Evolutionary conservation across 345 rosid species (phyloP), one percentile per base, ranked within the genome.

Genomic region (Linum lewisii): DNA sequence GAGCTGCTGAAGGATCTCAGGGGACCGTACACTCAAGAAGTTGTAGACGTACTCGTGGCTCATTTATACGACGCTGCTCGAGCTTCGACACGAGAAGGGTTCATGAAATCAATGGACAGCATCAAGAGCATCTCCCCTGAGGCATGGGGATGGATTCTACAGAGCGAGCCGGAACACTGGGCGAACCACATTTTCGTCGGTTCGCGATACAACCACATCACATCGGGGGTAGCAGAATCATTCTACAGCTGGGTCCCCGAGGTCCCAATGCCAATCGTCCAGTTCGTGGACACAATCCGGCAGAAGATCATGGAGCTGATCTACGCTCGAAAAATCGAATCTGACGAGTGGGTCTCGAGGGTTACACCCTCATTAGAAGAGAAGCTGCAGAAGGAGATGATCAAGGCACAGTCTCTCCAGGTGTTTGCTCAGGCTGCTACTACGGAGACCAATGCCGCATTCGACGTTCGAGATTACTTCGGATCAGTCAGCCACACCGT

Each of bases 201-300:
- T 44, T 60, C 65, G 20, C 60, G 69, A 13, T 64, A 25, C 51
- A 37, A 56, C 51, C 69, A 64, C 47, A 18, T 59, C 24, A 45
- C 64, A 9, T 63, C 73, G 21, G 55, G 47, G 29, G 20, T 60
- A 29, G 73, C 61, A 8, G 65, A 54, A 25, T 60, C 73, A 37
- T 65, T 78, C 63, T 75, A 75, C 57, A 62, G 73, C 66, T 74
- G 76, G 77, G 63, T 70, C 7, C 37, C 70, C 38, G 75, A 78
- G 44, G 49, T 62, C 36, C 64, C 71, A 52, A 24, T 23, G 65
- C 45, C 73, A 34, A 24, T 64, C 18, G 37, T 54, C 4, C 60
- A 64, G 64, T 45, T 72, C 29, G 36, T 75, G 24, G 79, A 67
- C 52, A 72, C 71, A 50, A 69, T 78, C 44, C 70, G 77, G 47